These are phyloP conservation scores for Vanrija sp. DNA, from an alignment of 1,284 basidiomycete genomes.

Conservation along the genomic window DNA sequence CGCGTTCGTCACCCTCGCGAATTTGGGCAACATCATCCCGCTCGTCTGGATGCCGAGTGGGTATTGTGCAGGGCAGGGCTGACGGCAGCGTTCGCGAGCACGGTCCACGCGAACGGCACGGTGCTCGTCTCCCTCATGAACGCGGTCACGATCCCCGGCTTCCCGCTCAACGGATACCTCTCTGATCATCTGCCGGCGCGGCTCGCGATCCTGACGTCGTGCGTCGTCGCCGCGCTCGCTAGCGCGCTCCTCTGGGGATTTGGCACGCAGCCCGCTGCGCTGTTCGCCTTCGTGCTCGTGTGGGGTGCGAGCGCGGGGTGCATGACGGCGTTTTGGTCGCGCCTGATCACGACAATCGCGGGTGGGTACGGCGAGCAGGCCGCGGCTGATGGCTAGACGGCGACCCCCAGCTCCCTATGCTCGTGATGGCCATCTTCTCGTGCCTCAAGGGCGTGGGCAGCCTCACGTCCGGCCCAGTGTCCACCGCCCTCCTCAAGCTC, in stretches of 20 bases:
- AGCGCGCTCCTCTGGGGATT: slow-evolving; percentile 48
- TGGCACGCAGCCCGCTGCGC: slow-evolving; percentile 27
- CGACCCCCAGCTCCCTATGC: slow-evolving; percentile 35
- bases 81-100: slow-evolving; percentile 35
- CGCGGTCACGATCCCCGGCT: slow-evolving; percentile 26
- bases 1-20: slow-evolving; percentile 32
- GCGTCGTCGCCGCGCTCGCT: slow-evolving; percentile 35
- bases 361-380: slow-evolving; percentile 16
- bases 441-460: slow-evolving; percentile 44
- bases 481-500: slow-evolving; percentile 30
- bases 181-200: slow-evolving; percentile 38
- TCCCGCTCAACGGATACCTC: slow-evolving; percentile 34
- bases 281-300: slow-evolving; percentile 31
- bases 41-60: slow-evolving; percentile 43
- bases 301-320: slow-evolving; percentile 34
- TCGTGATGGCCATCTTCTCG: slow-evolving; percentile 42
- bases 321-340: slow-evolving; percentile 37
- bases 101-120: slow-evolving; percentile 39
- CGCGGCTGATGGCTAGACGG: slow-evolving; percentile 24
- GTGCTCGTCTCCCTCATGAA: slow-evolving; percentile 46
- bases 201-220: slow-evolving; percentile 33
- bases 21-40: slow-evolving; percentile 46
- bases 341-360: slow-evolving; percentile 34
- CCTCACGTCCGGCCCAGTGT: slow-evolving; percentile 43
- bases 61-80: slow-evolving; percentile 1